phyloP scores from a whole-genome alignment of 257 asterid species.

The Leptodermis oblonga region DNA sequence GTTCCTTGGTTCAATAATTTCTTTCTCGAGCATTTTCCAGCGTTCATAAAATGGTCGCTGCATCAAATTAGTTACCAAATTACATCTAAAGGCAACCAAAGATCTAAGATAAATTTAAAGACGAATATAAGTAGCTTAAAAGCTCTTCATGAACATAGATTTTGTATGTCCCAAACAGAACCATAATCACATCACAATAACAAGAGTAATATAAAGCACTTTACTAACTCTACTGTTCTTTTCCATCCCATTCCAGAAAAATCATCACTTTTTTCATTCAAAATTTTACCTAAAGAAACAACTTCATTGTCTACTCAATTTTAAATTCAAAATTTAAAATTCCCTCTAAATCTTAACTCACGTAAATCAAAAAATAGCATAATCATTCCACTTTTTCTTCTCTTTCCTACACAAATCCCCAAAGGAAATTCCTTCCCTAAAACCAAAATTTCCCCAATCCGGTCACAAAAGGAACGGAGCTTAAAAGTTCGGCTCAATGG shows the following conservation, averaged over 20 bases:
- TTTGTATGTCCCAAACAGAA: not conserved
- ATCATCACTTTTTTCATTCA: no score
- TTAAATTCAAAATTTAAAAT: no score
- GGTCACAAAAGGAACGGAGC: no score
- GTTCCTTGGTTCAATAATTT: slow-evolving; percentile 87
- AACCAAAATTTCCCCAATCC: no score
- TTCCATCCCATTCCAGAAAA: no score
- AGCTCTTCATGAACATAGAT: not conserved
- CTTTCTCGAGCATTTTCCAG: slow-evolving; percentile 95
- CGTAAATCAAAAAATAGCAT: no score
- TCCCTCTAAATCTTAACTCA: no score
- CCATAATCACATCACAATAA: not conserved
- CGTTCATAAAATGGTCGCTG: slow-evolving; percentile 95
- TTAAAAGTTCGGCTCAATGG: not conserved
- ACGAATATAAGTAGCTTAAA: not conserved
- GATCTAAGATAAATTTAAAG: not conserved
- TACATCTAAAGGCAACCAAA: not conserved
- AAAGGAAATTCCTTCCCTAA: no score
- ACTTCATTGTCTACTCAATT: no score
- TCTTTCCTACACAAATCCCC: no score
- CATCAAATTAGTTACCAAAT: slow-evolving; percentile 12
- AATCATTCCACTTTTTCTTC: no score
- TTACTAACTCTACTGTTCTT: not conserved
- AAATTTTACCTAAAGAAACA: no score
- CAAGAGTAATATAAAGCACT: not conserved